These are phyloP conservation scores for Phialophora macrospora DNA, from an alignment of 2,329 filamentous ascomycete genomes.

Conservation along the genomic window DNA sequence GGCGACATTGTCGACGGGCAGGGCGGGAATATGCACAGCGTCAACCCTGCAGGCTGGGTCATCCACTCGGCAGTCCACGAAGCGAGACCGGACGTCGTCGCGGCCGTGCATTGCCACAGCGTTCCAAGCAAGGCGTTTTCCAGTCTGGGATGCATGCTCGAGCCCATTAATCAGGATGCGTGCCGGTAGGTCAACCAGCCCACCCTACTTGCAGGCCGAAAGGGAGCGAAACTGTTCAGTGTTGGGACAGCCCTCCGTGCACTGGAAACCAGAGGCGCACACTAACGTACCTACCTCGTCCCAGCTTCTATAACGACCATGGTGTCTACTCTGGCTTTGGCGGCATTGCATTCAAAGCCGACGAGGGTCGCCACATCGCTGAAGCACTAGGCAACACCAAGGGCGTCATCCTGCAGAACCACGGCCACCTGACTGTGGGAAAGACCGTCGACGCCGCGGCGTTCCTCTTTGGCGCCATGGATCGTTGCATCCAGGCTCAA, in stretches of 20 bases:
- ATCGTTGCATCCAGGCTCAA: constrained; percentile 49
- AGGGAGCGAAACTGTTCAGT: not conserved
- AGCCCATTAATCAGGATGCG: constrained; percentile 61
- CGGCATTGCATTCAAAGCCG: constrained; percentile 46
- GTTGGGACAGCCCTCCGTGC: not conserved
- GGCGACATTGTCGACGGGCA: constrained; percentile 44
- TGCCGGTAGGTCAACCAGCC: constrained; percentile 24
- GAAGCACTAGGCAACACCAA: constrained; percentile 57
- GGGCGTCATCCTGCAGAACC: constrained; percentile 59
- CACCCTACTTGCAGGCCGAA: not conserved
- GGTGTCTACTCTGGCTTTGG: constrained; percentile 49
- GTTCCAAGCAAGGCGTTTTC: constrained; percentile 67
- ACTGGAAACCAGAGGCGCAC: not conserved
- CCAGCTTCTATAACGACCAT: constrained; percentile 44
- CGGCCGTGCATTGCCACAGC: constrained; percentile 64
- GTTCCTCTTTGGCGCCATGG: constrained; percentile 59
- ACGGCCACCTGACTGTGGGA: constrained; percentile 60
- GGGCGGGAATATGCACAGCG: constrained; percentile 49
- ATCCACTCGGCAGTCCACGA: constrained; percentile 66
- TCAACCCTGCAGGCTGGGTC: constrained; percentile 59
- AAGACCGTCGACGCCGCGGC: constrained; percentile 57
- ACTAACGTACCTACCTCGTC: not conserved
- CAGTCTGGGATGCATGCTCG: constrained; percentile 62
- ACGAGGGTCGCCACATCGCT: constrained; percentile 48
- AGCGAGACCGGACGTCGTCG: constrained; percentile 63